Percentiles rank a stretch among this genome's conserved stretches.
Evolutionary conservation across 495 filamentous ascomycete species (phyloP).

Genomic region (Bacidia rubella): DNA sequence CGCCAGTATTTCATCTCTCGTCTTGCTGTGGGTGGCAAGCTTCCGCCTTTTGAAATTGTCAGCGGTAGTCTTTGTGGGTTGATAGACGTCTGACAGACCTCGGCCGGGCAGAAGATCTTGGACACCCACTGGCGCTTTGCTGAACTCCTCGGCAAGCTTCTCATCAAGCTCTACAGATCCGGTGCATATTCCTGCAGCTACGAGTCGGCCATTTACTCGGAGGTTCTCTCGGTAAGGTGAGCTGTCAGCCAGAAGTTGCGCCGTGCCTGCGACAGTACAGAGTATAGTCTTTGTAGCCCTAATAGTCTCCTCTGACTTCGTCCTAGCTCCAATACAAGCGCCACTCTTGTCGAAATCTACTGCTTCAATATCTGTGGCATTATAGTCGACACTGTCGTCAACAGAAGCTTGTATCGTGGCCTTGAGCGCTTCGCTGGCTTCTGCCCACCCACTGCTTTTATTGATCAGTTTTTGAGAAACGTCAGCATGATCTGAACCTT

Average conservation of each 20-base stretch:
- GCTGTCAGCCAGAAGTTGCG: constrained; percentile 42
- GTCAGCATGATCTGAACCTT: constrained; percentile 37
- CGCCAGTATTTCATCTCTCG: background rate
- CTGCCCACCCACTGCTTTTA: constrained; percentile 45
- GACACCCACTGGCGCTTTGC: background rate
- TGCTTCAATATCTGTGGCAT: constrained; percentile 31
- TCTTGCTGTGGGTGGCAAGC: background rate
- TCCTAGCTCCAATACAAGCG: constrained; percentile 35
- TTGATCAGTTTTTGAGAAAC: constrained; percentile 39
- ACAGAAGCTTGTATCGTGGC: constrained; percentile 33
- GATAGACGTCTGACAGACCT: background rate
- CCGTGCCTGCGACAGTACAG: constrained; percentile 44
- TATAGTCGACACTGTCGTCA: constrained; percentile 37
- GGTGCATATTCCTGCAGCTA: background rate
- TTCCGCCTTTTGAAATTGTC: background rate
- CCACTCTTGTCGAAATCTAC: constrained; percentile 29
- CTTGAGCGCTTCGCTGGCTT: constrained; percentile 39
- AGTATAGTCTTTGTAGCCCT: constrained; percentile 37
- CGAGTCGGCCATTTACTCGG: background rate
- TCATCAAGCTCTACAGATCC: background rate
- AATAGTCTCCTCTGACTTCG: constrained; percentile 26
- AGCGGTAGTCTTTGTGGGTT: background rate
- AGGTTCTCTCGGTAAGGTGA: constrained; percentile 21
- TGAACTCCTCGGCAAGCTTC: background rate
- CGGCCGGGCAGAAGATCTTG: background rate